These are phyloP conservation scores for Sporothrix pallida DNA, from an alignment of 2,329 filamentous ascomycete genomes.

Conservation along the genomic window DNA sequence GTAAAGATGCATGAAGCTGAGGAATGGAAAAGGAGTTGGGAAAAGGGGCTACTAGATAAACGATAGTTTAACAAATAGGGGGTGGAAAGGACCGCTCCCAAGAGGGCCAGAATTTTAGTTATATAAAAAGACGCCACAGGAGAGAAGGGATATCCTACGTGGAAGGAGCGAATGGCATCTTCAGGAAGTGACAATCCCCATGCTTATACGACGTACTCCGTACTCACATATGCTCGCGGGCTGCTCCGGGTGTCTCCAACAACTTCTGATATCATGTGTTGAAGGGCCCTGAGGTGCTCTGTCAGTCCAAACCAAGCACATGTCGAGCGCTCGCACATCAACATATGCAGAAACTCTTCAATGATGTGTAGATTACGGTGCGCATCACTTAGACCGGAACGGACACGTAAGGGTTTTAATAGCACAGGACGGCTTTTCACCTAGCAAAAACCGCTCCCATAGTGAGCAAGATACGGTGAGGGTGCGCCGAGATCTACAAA, in stretches of 20 bases:
- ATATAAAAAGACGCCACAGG: conserved; percentile 13
- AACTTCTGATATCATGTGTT: too few species aligned
- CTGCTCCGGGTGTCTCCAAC: too few species aligned
- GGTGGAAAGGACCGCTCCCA: background rate
- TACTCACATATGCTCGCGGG: too few species aligned
- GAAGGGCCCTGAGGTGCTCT: background rate
- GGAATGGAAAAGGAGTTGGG: background rate
- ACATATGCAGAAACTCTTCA: too few species aligned
- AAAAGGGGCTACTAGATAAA: conserved; percentile 11
- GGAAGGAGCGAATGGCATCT: conserved; percentile 18
- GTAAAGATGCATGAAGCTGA: background rate
- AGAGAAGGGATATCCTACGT: conserved; percentile 8
- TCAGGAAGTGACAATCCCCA: background rate
- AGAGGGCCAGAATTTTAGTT: background rate
- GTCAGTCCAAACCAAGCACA: background rate
- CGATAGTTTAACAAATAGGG: conserved; percentile 1
- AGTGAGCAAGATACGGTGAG: conserved; percentile 4
- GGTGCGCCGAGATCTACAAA: background rate
- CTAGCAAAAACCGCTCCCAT: background rate
- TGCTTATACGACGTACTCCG: too few species aligned
- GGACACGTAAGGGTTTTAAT: background rate
- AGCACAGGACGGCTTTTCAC: background rate
- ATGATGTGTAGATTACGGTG: background rate
- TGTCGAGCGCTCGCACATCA: too few species aligned
- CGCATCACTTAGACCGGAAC: background rate